Evolutionary conservation across 352 stramenopile genomes (phyloP), one percentile per base, ranked within the genome.

Genomic region (Blastocystis sp.): DNA sequence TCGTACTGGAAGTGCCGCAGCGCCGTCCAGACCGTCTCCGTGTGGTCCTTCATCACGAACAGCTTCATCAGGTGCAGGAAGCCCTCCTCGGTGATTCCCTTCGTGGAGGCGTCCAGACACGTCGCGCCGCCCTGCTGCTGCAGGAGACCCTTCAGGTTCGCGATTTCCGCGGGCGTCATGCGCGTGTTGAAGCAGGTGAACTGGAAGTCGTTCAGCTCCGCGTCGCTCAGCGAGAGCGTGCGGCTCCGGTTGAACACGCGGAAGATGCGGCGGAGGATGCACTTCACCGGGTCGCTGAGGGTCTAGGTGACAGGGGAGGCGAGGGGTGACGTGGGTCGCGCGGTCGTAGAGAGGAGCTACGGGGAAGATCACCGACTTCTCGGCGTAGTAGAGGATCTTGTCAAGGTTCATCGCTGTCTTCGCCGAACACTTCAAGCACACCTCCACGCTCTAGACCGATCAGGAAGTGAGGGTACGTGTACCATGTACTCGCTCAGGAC

Each of bases 241-340:
- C 56, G 46, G n/a, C 29, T 63, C 11, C 48, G 69, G 29, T 54
- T 81, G 29, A 81, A 81, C 14, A 81, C 32, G 34, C 69, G 69
- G 46, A 81, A 81, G 21, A 81, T 64, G 18, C 69, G 32, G 32
- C 69, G 69, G 24, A 81, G 46, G 27, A 63, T 64, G 34, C 69
- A 57, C 14, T 48, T 65, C 21, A 81, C 49, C 14, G 48, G 6
- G 18, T 81, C 69, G 21, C 16, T 32, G 18, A 81, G 46, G 29
- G 21, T 64, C 69, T 81, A 44, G 4, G 44, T 6, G 29, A 36
- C 4, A 81, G 32, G 14, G 14, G 4, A 16, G 6, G 24, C 24
- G 4, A 38, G 21, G 6, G 7, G 14, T 0, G 27, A 81, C 69
- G 38, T 81, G 53, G 18, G 46, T 40, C 11, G 46, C 34, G 27